Conservation (phyloP, 2,329 filamentous ascomycete genomes). For the Arthrocladium fulminans region DNA sequence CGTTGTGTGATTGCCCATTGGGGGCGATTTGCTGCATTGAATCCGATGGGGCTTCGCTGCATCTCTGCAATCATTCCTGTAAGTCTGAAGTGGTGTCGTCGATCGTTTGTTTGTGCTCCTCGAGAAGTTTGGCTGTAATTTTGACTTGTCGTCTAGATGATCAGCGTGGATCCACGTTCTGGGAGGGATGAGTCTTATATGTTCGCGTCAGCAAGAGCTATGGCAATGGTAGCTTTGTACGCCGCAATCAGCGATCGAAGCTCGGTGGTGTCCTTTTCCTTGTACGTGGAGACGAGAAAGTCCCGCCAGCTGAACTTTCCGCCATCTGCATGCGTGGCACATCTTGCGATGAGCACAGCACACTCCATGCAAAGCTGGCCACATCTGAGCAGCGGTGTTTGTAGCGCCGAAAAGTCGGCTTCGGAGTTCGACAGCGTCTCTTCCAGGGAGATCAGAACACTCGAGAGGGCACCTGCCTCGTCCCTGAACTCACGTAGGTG, state of each 20-base stretch:
- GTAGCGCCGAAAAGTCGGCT: conserved; percentile 16
- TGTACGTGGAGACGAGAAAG: conserved; percentile 15
- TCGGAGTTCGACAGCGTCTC: conserved; percentile 14
- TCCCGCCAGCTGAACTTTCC: conserved; percentile 18
- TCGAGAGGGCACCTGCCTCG: conserved; percentile 17
- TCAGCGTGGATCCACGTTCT: neutral
- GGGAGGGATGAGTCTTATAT: conserved; percentile 19
- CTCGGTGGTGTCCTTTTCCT: conserved; percentile 17
- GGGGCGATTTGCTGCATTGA: conserved; percentile 15
- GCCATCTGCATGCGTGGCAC: conserved; percentile 12
- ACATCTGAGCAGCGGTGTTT: conserved; percentile 21
- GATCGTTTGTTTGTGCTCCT: conserved; percentile 29
- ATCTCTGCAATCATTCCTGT: conserved; percentile 27
- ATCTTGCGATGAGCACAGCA: conserved; percentile 16
- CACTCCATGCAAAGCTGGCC: conserved; percentile 21
- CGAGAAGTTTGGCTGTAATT: conserved; percentile 22
- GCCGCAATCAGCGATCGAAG: neutral
- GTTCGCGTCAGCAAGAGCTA: conserved; percentile 24
- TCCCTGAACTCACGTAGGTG: conserved; percentile 19
- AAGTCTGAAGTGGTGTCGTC: conserved; percentile 28
- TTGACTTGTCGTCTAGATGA: conserved; percentile 17
- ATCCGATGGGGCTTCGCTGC: conserved; percentile 25
- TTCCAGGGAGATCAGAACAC: conserved; percentile 16
- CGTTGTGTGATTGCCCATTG: neutral
- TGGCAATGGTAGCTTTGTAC: conserved; percentile 20